Evolutionary conservation across 176 grass and related monocot genomes (phyloP).

Genomic region (Luzula sylvatica): DNA sequence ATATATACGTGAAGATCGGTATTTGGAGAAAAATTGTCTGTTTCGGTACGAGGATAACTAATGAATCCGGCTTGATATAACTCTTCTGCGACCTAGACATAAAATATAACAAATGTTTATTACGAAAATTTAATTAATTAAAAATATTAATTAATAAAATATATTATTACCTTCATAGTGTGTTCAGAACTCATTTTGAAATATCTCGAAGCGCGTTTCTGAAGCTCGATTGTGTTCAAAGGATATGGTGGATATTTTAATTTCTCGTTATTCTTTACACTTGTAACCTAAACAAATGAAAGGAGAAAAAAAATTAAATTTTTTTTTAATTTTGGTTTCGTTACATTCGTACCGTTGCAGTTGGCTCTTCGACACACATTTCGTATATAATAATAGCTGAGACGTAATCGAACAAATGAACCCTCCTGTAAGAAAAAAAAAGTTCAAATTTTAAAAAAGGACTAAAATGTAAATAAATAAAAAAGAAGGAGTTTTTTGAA

Average conservation of each 20-base stretch:
- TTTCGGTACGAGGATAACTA: constrained; percentile 97
- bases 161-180: constrained; percentile 73
- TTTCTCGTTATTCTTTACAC: constrained; percentile 84
- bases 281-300: constrained; percentile 43
- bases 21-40: constrained; percentile 87
- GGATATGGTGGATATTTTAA: constrained; percentile 93
- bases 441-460: constrained; percentile 8
- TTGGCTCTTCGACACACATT: constrained; percentile 89
- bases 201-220: constrained; percentile 96
- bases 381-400: constrained; percentile 75
- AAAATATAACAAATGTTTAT: constrained; percentile 21
- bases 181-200: constrained; percentile 95
- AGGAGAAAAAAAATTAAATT: not conserved
- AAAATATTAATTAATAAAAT: constrained; percentile 14
- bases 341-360: constrained; percentile 61
- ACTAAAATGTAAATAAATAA: not conserved
- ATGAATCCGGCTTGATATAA: constrained; percentile 90
- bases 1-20: constrained; percentile 75
- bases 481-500: constrained; percentile 9
- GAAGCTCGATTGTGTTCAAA: constrained; percentile 88
- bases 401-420: constrained; percentile 82
- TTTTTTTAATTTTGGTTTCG: not conserved
- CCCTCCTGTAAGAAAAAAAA: constrained; percentile 48
- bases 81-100: constrained; percentile 69
- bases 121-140: not conserved